Percentiles rank a stretch among this genome's conserved stretches.
Evolutionary conservation across 2,329 filamentous ascomycete genomes (phyloP).

Genomic region (Aspergillus quadrilineatus): DNA sequence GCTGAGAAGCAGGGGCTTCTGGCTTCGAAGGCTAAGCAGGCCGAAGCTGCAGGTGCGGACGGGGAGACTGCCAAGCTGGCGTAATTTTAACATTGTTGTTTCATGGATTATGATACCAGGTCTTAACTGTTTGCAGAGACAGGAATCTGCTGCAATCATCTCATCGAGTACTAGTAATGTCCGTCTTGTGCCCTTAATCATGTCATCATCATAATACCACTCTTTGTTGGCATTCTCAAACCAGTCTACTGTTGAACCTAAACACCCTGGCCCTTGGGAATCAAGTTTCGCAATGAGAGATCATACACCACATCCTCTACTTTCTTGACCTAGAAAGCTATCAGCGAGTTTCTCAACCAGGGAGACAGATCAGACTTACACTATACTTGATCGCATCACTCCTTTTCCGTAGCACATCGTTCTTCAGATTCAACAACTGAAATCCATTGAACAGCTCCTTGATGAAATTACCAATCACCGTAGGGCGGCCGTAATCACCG

Average conservation of each 20-base stretch:
- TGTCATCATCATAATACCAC: conserved; percentile 7
- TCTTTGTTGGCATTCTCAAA: not conserved
- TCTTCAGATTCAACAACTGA: conserved; percentile 96
- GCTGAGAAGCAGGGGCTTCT: conserved; percentile 41
- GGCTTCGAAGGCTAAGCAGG: conserved; percentile 19
- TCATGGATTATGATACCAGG: conserved; percentile 10
- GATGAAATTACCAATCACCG: conserved; percentile 86
- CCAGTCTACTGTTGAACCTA: conserved; percentile 3
- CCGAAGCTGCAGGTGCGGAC: conserved; percentile 9
- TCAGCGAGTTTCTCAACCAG: conserved; percentile 2
- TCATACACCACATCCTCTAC: conserved; percentile 98
- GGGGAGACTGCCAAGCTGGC: conserved; percentile 26
- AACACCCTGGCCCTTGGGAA: conserved; percentile 51
- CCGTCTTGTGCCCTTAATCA: not conserved
- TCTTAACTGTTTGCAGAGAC: not conserved
- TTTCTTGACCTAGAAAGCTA: conserved; percentile 71
- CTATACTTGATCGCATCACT: conserved; percentile 95
- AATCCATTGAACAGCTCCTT: conserved; percentile 96
- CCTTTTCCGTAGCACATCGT: conserved; percentile 81
- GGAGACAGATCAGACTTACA: conserved; percentile 33
- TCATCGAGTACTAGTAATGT: not conserved
- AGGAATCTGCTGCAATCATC: not conserved
- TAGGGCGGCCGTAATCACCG: conserved; percentile 79
- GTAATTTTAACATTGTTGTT: conserved; percentile 12
- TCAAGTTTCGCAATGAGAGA: conserved; percentile 78